phyloP scores from a whole-genome alignment of 2,329 filamentous ascomycete species.

The Fonsecaea pugnacius region DNA sequence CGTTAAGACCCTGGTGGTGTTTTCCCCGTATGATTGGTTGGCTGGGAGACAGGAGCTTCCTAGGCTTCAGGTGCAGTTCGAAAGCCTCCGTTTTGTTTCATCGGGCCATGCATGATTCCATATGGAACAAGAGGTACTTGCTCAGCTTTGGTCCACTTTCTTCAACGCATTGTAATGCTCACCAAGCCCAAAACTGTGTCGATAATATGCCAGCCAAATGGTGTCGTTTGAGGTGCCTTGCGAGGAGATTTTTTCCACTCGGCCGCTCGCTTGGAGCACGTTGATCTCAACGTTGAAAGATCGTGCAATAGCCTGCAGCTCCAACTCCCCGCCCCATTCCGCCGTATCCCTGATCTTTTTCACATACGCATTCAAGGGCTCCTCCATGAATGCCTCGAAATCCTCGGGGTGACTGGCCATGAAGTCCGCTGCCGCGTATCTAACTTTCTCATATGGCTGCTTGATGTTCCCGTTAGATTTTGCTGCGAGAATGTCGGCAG shows the following conservation, averaged over 20 bases:
- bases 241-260: slow-evolving; percentile 72
- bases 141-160: slow-evolving; percentile 31
- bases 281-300: slow-evolving; percentile 79
- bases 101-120: background rate
- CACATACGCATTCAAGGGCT: slow-evolving; percentile 73
- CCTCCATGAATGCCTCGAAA: slow-evolving; percentile 85
- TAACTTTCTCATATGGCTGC: slow-evolving; percentile 66
- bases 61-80: slow-evolving; percentile 9
- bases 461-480: slow-evolving; percentile 39
- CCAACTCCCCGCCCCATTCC: slow-evolving; percentile 94
- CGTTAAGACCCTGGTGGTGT: slow-evolving; percentile 33
- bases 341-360: slow-evolving; percentile 80
- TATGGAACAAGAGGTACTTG: background rate
- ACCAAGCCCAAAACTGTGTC: slow-evolving; percentile 88
- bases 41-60: background rate
- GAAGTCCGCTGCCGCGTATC: slow-evolving; percentile 74
- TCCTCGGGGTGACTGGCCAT: slow-evolving; percentile 76
- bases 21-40: background rate
- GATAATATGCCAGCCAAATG: slow-evolving; percentile 93
- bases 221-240: slow-evolving; percentile 41
- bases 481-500: slow-evolving; percentile 30
- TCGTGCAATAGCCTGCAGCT: slow-evolving; percentile 81
- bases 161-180: slow-evolving; percentile 96
- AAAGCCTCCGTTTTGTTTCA: background rate
- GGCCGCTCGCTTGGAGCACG: slow-evolving; percentile 80